These are phyloP conservation scores for Fonsecaea erecta DNA, from an alignment of 2,329 filamentous ascomycete species.

Conservation along the genomic window DNA sequence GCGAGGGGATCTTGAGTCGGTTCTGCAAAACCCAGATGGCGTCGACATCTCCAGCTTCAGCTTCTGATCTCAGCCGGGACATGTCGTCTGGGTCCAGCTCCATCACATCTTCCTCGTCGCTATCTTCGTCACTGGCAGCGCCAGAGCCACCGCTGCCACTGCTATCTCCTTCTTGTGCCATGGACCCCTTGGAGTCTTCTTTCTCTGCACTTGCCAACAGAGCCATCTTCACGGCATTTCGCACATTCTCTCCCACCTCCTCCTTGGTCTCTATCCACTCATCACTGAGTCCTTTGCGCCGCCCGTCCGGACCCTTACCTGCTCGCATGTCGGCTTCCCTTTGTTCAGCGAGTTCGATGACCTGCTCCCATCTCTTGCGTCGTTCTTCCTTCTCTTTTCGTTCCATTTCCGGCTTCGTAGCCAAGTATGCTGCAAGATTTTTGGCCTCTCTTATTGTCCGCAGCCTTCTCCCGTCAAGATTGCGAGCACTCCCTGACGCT, in stretches of 20 bases:
- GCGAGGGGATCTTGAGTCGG: slow-evolving; percentile 34
- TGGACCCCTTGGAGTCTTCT: slow-evolving; percentile 44
- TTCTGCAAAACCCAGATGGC: slow-evolving; percentile 39
- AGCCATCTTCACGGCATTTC: slow-evolving; percentile 74
- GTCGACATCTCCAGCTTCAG: slow-evolving; percentile 37
- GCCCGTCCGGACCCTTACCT: slow-evolving; percentile 58
- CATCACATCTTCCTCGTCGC: slow-evolving; percentile 41
- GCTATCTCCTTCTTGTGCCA: slow-evolving; percentile 48
- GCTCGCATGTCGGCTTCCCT: slow-evolving; percentile 81
- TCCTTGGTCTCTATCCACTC: slow-evolving; percentile 97
- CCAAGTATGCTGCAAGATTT: slow-evolving; percentile 89
- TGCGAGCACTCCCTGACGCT: slow-evolving; percentile 75
- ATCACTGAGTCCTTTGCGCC: slow-evolving; percentile 69
- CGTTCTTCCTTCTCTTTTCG: slow-evolving; percentile 88
- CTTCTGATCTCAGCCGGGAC: slow-evolving; percentile 32
- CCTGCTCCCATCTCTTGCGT: slow-evolving; percentile 81
- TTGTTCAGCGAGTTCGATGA: slow-evolving; percentile 81
- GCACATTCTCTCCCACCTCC: slow-evolving; percentile 81
- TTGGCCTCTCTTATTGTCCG: slow-evolving; percentile 96
- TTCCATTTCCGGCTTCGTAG: slow-evolving; percentile 97
- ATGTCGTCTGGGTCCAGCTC: slow-evolving; percentile 37
- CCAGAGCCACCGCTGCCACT: slow-evolving; percentile 42
- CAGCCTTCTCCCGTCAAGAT: slow-evolving; percentile 85
- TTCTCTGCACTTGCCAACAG: slow-evolving; percentile 64
- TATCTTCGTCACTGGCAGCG: slow-evolving; percentile 47